phyloP scores from a whole-genome alignment of 2,329 filamentous ascomycete genomes.

The Alternaria dauci region DNA sequence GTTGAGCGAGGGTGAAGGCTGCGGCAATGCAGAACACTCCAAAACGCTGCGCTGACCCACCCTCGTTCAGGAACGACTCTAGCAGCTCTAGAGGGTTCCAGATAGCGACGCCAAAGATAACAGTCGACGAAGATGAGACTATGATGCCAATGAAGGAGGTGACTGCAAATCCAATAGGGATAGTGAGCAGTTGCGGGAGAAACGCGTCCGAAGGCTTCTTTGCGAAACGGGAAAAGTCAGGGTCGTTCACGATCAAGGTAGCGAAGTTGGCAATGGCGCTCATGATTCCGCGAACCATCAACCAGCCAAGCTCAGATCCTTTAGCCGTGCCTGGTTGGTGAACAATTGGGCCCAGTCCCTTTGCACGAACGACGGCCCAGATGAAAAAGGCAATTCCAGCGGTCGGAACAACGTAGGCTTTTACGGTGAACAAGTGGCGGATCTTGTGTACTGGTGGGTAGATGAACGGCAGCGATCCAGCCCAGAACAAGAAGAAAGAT shows the following conservation, averaged over 20 bases:
- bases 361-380: conserved; percentile 83
- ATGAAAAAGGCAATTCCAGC: conserved; percentile 88
- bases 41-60: conserved; percentile 53
- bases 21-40: conserved; percentile 64
- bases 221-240: conserved; percentile 87
- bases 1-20: conserved; percentile 71
- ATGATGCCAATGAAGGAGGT: conserved; percentile 79
- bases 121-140: conserved; percentile 57
- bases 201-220: conserved; percentile 77
- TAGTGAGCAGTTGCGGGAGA: conserved; percentile 75
- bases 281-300: conserved; percentile 86
- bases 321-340: conserved; percentile 68
- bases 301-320: conserved; percentile 79
- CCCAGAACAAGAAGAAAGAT: conserved; percentile 89
- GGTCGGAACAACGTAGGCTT: conserved; percentile 81
- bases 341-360: conserved; percentile 84
- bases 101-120: conserved; percentile 54
- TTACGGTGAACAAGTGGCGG: conserved; percentile 89
- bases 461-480: conserved; percentile 79
- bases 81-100: conserved; percentile 56
- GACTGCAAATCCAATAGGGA: conserved; percentile 62
- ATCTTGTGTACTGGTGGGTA: conserved; percentile 92
- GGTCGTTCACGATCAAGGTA: conserved; percentile 80
- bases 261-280: conserved; percentile 89
- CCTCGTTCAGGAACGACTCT: conserved; percentile 53